Evolutionary conservation across 306 rosid species (phyloP).

Genomic region (Hippophae rhamnoides): DNA sequence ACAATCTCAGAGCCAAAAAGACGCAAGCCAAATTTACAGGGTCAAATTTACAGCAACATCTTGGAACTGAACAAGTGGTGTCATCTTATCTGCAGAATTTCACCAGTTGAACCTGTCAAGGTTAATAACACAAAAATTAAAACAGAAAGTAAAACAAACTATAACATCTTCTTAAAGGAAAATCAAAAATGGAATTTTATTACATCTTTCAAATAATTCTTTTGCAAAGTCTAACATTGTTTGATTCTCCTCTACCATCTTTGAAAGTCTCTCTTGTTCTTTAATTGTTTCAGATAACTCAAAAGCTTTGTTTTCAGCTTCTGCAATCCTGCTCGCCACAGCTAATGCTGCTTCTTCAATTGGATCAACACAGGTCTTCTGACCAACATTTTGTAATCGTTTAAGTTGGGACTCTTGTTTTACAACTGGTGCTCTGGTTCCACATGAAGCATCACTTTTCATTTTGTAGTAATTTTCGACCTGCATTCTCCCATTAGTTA

Average conservation of each 20-base stretch:
- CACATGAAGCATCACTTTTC: conserved; percentile 8
- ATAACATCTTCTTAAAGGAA: neutral
- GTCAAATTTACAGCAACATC: conserved; percentile 8
- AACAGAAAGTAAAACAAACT: conserved; percentile 1
- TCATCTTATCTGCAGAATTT: conserved; percentile 11
- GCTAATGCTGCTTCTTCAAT: conserved; percentile 21
- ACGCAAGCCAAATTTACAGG: conserved; percentile 23
- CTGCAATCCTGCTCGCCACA: conserved; percentile 33
- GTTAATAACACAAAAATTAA: neutral
- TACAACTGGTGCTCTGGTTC: conserved; percentile 5
- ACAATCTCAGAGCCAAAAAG: too few species aligned
- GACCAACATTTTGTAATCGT: conserved; percentile 2
- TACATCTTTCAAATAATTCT: conserved; percentile 31
- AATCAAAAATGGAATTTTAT: neutral
- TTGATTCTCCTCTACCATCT: conserved; percentile 26
- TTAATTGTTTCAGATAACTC: conserved; percentile 33
- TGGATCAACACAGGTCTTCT: conserved; percentile 5
- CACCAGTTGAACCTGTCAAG: conserved; percentile 35
- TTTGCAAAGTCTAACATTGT: conserved; percentile 24
- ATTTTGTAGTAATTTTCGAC: conserved; percentile 27
- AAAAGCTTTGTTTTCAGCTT: conserved; percentile 29
- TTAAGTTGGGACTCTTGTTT: conserved; percentile 18
- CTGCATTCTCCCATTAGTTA: conserved; percentile 11
- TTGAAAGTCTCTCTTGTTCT: conserved; percentile 27
- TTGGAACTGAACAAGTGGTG: conserved; percentile 1